Conservation (phyloP, 345 rosid genomes). For the Eucalyptus cloeziana region DNA sequence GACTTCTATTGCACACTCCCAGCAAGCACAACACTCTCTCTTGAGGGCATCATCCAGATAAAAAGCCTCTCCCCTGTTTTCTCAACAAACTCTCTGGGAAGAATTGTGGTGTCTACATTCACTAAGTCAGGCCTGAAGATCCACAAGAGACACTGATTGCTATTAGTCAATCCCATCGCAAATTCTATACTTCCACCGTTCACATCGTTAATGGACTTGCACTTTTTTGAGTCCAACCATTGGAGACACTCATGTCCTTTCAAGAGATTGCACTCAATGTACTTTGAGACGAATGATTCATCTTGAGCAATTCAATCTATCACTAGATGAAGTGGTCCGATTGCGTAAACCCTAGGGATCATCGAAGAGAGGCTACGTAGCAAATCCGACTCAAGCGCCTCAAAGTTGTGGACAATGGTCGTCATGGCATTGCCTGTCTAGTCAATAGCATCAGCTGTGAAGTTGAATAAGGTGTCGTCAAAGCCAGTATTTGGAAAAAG, state of each 20-base stretch:
- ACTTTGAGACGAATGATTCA: not conserved
- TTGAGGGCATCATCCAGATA: constrained; percentile 2
- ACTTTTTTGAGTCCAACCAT: not conserved
- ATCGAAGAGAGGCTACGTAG: not conserved
- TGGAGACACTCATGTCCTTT: not conserved
- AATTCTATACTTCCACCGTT: not conserved
- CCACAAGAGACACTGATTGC: not conserved
- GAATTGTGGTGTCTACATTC: not conserved
- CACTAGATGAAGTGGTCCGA: not conserved
- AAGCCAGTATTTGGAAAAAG: not conserved
- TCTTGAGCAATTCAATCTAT: not conserved
- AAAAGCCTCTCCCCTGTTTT: not conserved
- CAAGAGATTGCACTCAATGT: not conserved
- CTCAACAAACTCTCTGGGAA: not conserved
- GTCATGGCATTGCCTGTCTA: not conserved
- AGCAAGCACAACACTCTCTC: not conserved
- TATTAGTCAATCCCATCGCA: not conserved
- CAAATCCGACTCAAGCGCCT: not conserved
- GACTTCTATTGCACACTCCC: too few species aligned
- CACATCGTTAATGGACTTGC: not conserved
- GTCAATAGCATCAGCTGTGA: not conserved
- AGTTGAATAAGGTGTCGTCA: not conserved
- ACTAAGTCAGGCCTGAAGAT: not conserved
- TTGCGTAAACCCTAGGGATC: not conserved
- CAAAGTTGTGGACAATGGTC: not conserved